A percentile compares a stretch with the other conserved stretches of the same genome.
Evolutionary conservation across 495 filamentous ascomycete species (phyloP).

Genomic region (Durotheca rogersii): DNA sequence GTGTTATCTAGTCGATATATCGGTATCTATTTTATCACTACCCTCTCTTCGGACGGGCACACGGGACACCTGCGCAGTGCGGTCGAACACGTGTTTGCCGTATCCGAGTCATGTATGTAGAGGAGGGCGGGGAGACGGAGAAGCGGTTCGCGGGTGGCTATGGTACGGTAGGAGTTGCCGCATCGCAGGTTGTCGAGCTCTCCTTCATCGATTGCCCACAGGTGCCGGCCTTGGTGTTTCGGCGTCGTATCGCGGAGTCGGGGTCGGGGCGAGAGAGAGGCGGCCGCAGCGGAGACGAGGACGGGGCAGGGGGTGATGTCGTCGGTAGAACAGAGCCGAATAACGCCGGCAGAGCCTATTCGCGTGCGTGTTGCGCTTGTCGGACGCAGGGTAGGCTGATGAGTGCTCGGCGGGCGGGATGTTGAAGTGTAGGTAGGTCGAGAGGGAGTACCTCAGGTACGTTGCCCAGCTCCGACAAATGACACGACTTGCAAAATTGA

Average conservation of each 20-base stretch:
- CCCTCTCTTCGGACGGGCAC: neutral
- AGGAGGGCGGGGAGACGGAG: neutral
- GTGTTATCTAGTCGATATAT: neutral
- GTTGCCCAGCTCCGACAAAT: no score
- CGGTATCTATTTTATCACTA: slow-evolving; percentile 15
- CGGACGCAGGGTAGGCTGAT: no score
- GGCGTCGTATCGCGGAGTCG: neutral
- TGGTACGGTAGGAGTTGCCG: neutral
- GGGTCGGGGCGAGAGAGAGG: neutral
- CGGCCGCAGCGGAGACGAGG: neutral
- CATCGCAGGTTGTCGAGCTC: neutral
- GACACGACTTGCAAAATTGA: slow-evolving; percentile 19
- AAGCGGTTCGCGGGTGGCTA: neutral
- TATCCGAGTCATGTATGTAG: slow-evolving; percentile 26
- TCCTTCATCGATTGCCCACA: neutral
- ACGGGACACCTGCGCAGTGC: slow-evolving; percentile 17
- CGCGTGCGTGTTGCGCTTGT: no score
- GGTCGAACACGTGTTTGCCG: slow-evolving; percentile 2
- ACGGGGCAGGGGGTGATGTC: neutral
- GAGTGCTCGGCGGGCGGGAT: no score
- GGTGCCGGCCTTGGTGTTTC: no score
- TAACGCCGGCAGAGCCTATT: no score
- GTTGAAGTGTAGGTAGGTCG: slow-evolving; percentile 1
- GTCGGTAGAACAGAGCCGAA: neutral
- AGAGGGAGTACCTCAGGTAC: no score